Evolutionary conservation across 2,329 filamentous ascomycete genomes (phyloP), one percentile per base, ranked within the genome.

Genomic region (Colletotrichum sp.): DNA sequence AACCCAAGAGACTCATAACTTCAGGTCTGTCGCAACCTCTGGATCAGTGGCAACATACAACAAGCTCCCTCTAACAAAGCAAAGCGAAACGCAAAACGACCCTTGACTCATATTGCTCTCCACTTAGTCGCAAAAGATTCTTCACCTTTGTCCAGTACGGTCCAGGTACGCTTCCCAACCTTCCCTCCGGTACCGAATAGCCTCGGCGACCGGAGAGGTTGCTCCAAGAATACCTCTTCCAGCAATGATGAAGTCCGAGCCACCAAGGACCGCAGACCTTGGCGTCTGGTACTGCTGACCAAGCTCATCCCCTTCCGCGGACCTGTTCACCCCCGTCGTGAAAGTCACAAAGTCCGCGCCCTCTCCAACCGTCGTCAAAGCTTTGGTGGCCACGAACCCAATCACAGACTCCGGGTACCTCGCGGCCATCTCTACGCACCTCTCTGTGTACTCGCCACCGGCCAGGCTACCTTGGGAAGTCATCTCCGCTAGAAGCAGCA

Each of bases 281-380:
- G 90, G 90, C 0, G 88, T 90, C 80, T 90, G 90, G 82, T 92
- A 92, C 80, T 90, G 89, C 83, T 92, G 90, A 4, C 90, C 90
- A 12, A 90, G 81, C 8, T 82, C 86, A 79, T 92, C 90, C 9
- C 90, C 90, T 16, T 84, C 82, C 5, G 86, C 84, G 2, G 87
- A 84, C 64, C 90, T 80, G 76, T 88, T 87, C 71, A 91, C 88
- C 5, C 90, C 90, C 0, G 90, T 90, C 2, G 90, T 91, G 86
- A 92, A 90, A 39, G 89, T 88, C 61, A 92, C 85, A 82, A 91
- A 91, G 78, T 90, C 90, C 1, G 81, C 79, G 8, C 15, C 7
- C 7, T 27, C 6, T 79, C 89, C n/a, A 13, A 22, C 6, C 2
- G 2, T 22, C 0, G 44, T 90, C 82, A 88, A 86, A 84, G 79